Base-by-base conservation (phyloP, 228 moss, liverwort and hornwort species). In the Sphagnum magellanicum region DNA sequence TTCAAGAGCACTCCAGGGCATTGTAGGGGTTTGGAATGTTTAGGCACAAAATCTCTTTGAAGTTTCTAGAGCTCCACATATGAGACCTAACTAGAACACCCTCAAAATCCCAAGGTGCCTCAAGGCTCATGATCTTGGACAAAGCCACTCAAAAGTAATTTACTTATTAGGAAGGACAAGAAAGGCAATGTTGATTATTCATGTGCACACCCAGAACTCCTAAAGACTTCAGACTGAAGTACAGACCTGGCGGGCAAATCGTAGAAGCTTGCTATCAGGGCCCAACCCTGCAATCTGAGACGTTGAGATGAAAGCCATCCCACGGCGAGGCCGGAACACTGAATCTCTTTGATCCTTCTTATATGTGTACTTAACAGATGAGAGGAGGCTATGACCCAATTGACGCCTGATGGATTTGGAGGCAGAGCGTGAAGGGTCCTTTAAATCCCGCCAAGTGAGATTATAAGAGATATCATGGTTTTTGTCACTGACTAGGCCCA, bases 271-370 rank as follows among this genome's bases (percentile, higher is more conserved):
- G 70, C 79, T 81, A 76, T 94, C 98, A 58, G 88, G 88, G 64
- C 98, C 98, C 11, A 98, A 86, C 75, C 98, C 98, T 61, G 98
- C 98, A 81, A 98, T 78, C 81, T 98, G 98, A 59, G 94, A 87
- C 60, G 92, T 85, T 66, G 98, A 98, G 72, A 87, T 84, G 67
- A 98, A 92, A 62, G 94, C 87, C 74, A 85, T 77, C 52, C 98
- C 98, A 66, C 74, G 82, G 10, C 89, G 87, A 6, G 98, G 98
- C 72, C 98, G 87, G 68, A 98, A 76, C 46, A 79, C 83, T 70
- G 94, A 94, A 80, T 98, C 92, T 80, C 98, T 84, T 55, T 78
- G 65, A 65, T 98, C 98, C 74, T 84, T 68, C 72, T 87, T 92
- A 65, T 87, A 98, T 13, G 94, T 90, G 68, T 98, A 98, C 69